Conservation (phyloP, 2,329 filamentous ascomycete genomes). For the Nakataea oryzae region DNA sequence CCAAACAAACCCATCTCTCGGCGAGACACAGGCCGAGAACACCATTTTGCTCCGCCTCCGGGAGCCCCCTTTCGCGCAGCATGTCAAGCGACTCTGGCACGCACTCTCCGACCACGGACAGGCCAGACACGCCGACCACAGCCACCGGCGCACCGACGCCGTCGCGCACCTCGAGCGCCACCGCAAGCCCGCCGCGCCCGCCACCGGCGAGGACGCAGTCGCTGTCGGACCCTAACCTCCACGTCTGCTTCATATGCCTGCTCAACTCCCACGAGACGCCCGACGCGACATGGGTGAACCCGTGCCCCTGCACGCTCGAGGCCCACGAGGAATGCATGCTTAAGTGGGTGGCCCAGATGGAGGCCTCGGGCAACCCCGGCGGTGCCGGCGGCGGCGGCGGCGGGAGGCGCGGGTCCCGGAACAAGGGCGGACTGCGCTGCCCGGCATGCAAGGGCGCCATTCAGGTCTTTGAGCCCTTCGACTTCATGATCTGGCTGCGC, state of each 20-base stretch:
- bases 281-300: constrained; percentile 61
- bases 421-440: constrained; percentile 61
- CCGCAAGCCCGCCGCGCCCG: not conserved
- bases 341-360: constrained; percentile 87
- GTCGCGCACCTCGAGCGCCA: not conserved
- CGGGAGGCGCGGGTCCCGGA: constrained; percentile 77
- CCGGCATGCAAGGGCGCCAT: constrained; percentile 86
- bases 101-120: not conserved
- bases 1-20: not conserved
- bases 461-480: constrained; percentile 61
- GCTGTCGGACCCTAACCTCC: constrained; percentile 12
- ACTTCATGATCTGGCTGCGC: constrained; percentile 58
- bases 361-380: constrained; percentile 40
- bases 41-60: not conserved
- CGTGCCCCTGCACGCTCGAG: constrained; percentile 81
- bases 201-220: not conserved
- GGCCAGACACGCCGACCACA: not conserved
- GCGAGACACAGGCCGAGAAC: not conserved
- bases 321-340: constrained; percentile 86
- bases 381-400: constrained; percentile 40
- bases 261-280: constrained; percentile 42
- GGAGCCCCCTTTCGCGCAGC: not conserved
- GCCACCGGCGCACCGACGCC: not conserved
- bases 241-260: constrained; percentile 54
- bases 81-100: not conserved